Conservation (phyloP, 352 stramenopile genomes). For the Peronospora tabacina region DNA sequence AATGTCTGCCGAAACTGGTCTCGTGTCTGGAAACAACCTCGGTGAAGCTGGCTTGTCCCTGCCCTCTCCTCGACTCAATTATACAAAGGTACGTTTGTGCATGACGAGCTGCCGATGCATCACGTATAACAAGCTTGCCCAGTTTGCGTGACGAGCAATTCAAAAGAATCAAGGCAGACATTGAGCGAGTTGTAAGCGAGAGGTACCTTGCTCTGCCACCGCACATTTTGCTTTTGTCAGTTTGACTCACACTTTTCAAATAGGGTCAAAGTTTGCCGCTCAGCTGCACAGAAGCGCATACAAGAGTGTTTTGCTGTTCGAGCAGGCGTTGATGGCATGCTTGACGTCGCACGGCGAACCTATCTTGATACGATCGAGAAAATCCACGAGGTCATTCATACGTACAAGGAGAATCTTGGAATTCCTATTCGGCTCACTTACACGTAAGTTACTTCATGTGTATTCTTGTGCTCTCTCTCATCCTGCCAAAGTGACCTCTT, state of each 20-base stretch:
- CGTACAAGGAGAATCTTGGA: slow-evolving; percentile 62
- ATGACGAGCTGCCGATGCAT: neutral
- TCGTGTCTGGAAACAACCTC: slow-evolving; percentile 38
- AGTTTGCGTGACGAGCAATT: slow-evolving; percentile 58
- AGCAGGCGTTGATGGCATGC: slow-evolving; percentile 77
- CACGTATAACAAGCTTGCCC: slow-evolving; percentile 4
- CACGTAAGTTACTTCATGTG: slow-evolving; percentile 39
- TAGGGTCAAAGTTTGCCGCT: slow-evolving; percentile 59
- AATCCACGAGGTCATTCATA: slow-evolving; percentile 67
- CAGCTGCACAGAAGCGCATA: slow-evolving; percentile 71
- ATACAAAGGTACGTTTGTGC: slow-evolving; percentile 37
- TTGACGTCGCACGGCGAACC: slow-evolving; percentile 70
- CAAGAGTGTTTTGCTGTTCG: slow-evolving; percentile 80
- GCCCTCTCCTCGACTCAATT: slow-evolving; percentile 53
- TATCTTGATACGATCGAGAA: slow-evolving; percentile 81
- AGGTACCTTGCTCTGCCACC: slow-evolving; percentile 26
- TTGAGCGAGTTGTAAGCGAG: slow-evolving; percentile 71
- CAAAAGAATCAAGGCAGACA: slow-evolving; percentile 41
- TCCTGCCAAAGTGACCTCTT: neutral
- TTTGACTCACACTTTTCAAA: slow-evolving; percentile 1
- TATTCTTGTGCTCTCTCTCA: neutral
- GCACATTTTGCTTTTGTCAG: neutral
- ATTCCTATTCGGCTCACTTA: slow-evolving; percentile 68
- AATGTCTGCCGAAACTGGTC: slow-evolving; percentile 48
- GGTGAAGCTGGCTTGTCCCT: slow-evolving; percentile 29